These are phyloP conservation scores for Talaromyces sp. DNA, from an alignment of 2,329 filamentous ascomycete species.

Conservation along the genomic window DNA sequence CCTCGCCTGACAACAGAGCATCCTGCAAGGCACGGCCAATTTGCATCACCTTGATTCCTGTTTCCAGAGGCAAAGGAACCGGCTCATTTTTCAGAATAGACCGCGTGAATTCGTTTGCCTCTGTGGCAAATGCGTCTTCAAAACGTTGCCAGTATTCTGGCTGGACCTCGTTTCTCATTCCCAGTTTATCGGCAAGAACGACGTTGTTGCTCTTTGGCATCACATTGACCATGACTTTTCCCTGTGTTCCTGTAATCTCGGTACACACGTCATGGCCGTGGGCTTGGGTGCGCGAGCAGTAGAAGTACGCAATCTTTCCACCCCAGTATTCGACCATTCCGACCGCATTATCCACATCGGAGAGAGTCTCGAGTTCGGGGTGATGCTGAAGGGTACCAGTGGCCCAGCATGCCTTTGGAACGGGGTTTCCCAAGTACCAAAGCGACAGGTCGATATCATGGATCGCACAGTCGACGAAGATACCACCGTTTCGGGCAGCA, in stretches of 20 bases:
- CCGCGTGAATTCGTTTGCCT: conserved; percentile 60
- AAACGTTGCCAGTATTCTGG: conserved; percentile 60
- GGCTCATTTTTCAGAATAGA: conserved; percentile 52
- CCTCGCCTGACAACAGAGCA: neutral
- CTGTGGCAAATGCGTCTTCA: conserved; percentile 56
- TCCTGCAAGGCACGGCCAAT: neutral
- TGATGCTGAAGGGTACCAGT: conserved; percentile 56
- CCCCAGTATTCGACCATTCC: conserved; percentile 62
- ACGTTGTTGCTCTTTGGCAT: conserved; percentile 54
- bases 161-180: conserved; percentile 56
- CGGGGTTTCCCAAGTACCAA: conserved; percentile 58
- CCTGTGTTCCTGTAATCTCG: conserved; percentile 62
- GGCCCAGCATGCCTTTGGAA: conserved; percentile 52
- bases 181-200: conserved; percentile 49
- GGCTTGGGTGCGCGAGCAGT: conserved; percentile 61
- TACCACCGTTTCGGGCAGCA: conserved; percentile 60
- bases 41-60: conserved; percentile 52
- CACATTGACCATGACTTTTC: conserved; percentile 58
- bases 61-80: conserved; percentile 52
- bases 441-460: conserved; percentile 64
- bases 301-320: conserved; percentile 61
- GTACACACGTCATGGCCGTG: conserved; percentile 63
- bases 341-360: conserved; percentile 59
- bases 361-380: conserved; percentile 52
- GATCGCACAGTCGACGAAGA: conserved; percentile 67